Evolutionary conservation across 352 stramenopile species (phyloP).

Genomic region (Phytophthora foliorum): DNA sequence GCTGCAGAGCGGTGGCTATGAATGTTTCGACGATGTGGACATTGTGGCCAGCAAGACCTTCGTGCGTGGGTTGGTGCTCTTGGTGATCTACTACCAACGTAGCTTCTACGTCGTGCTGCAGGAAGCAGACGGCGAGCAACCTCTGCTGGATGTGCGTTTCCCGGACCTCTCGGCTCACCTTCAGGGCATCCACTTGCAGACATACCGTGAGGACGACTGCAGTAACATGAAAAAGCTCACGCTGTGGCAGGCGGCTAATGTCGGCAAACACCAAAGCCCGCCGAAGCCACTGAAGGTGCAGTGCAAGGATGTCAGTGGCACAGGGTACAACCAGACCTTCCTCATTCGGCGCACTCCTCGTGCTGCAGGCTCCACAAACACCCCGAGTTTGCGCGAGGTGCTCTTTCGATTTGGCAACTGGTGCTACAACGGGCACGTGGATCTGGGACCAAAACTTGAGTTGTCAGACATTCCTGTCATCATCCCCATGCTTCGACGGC

Average conservation of each 20-base stretch:
- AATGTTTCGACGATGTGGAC: conserved; percentile 88
- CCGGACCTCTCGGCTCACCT: conserved; percentile 91
- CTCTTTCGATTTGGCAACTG: conserved; percentile 96
- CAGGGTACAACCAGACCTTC: conserved; percentile 89
- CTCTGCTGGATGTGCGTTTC: conserved; percentile 95
- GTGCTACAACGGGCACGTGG: conserved; percentile 95
- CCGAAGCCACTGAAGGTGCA: conserved; percentile 86
- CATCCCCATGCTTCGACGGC: conserved; percentile 93
- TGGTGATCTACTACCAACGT: conserved; percentile 88
- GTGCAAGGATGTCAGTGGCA: conserved; percentile 85
- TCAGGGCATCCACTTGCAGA: conserved; percentile 91
- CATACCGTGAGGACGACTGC: conserved; percentile 80
- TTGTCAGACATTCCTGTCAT: conserved; percentile 94
- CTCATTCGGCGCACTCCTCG: conserved; percentile 78
- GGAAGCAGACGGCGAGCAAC: conserved; percentile 91
- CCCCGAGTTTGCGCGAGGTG: conserved; percentile 86
- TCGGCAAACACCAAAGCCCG: conserved; percentile 65
- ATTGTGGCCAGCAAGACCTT: conserved; percentile 91
- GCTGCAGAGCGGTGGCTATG: conserved; percentile 89
- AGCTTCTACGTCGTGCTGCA: conserved; percentile 94
- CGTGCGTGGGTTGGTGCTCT: conserved; percentile 80
- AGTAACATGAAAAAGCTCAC: conserved; percentile 94
- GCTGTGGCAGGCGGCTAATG: conserved; percentile 87
- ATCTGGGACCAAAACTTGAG: conserved; percentile 91
- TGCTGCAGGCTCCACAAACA: conserved; percentile 35